Evolutionary conservation across 768 basidiomycete species (phyloP), one percentile per base, ranked within the genome.

Genomic region (Kwoniella shandongensis): DNA sequence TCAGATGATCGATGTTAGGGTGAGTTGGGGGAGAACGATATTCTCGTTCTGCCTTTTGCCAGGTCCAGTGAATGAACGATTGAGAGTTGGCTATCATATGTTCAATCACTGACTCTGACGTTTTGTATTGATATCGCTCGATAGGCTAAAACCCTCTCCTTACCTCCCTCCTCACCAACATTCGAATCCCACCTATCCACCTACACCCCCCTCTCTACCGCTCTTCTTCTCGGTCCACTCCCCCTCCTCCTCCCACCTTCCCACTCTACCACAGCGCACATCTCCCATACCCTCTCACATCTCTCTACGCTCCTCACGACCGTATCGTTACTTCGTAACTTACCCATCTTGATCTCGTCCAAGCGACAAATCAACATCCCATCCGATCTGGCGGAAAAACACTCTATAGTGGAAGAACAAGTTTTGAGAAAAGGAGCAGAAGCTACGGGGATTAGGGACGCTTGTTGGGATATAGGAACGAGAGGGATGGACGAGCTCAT

Each of bases 351-450:
- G 10, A 56, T 69, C 7, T 55, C 61, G 7, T 44, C 51, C 8
- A 74, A 76, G 32, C 64, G 69, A 17, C 39, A 62, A 23, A 51
- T 73, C 30, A 71, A 72, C 26, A 46, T 76, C 30, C 75, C 75
- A 1, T 17, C 57, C 1, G 73, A 73, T 27, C 23, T 76, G 5
- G 53, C 44, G 11, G 58, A 57, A n/a, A 71, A 66, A 48, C 66
- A 76, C 44, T 59, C 58, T 4, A 44, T 76, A n/a, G 65, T 76
- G 1, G 75, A 76, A 27, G 75, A 76, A 52, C 63, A 74, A 12
- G 63, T 76, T 6, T 17, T 80, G 72, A 0, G 87, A 83, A 57
- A 85, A 77, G 36, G 66, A 60, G 29, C 86, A 80, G 35, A 86
- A 74, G 65, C 76, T 12, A 65, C 54, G 26, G 75, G 75, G 1